Conservation (phyloP, 352 stramenopile species). For the Phytophthora syringae region DNA sequence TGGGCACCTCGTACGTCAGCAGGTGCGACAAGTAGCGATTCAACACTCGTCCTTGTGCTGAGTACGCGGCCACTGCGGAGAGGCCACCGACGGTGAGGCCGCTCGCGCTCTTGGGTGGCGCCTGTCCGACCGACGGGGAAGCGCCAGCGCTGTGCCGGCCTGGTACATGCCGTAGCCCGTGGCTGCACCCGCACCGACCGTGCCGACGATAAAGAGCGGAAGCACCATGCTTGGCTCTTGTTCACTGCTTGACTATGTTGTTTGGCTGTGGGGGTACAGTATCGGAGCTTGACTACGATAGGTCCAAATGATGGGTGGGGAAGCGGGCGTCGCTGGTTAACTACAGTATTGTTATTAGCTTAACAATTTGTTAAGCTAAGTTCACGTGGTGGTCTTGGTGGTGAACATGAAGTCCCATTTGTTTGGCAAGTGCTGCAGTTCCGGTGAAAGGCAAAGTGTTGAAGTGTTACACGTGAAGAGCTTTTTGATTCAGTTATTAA, state of each 20-base stretch:
- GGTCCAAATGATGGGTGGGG: conserved; percentile 29
- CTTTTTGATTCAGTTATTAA: not conserved
- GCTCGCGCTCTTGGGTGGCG: conserved; percentile 53
- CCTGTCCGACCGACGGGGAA: conserved; percentile 38
- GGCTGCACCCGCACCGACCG: conserved; percentile 44
- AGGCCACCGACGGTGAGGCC: conserved; percentile 41
- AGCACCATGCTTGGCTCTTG: conserved; percentile 57
- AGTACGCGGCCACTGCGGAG: conserved; percentile 34
- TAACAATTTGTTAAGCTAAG: no score
- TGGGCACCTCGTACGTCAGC: conserved; percentile 74
- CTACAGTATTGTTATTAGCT: no score
- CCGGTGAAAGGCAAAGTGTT: no score
- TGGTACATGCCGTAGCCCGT: conserved; percentile 80
- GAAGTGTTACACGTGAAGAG: no score
- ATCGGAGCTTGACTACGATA: conserved; percentile 10
- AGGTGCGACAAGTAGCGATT: conserved; percentile 67
- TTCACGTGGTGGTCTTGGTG: not conserved
- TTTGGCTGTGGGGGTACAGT: conserved; percentile 32
- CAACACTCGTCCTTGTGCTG: conserved; percentile 53
- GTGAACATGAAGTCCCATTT: not conserved
- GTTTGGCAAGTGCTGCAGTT: not conserved
- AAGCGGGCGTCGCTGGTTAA: not conserved
- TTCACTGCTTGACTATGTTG: no score
- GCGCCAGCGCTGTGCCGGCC: conserved; percentile 50
- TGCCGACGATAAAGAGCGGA: conserved; percentile 70